These are phyloP conservation scores for Pulveroboletus sp. DNA, from an alignment of 768 basidiomycete species.

Conservation along the genomic window DNA sequence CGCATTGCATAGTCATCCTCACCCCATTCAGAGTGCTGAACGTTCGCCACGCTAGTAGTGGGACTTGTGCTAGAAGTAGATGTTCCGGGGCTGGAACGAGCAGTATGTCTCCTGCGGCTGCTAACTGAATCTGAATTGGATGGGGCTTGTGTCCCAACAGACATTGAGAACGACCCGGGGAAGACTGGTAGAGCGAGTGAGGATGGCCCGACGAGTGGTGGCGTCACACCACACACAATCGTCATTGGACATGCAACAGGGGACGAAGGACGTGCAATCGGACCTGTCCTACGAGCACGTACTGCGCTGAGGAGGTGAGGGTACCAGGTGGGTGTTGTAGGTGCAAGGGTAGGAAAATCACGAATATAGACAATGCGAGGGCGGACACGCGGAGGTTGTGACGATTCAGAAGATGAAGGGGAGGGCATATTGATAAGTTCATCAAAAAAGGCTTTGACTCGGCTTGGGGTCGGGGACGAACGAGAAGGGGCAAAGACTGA, in stretches of 20 bases:
- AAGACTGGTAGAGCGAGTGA: constrained; percentile 13
- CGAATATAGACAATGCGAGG: constrained; percentile 83
- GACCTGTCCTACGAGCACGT: constrained; percentile 65
- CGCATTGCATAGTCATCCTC: constrained; percentile 64
- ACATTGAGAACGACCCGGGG: constrained; percentile 9
- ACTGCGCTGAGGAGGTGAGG: constrained; percentile 74
- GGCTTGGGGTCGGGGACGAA: constrained; percentile 45
- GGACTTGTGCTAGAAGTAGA: constrained; percentile 35
- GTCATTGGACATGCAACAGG: constrained; percentile 65
- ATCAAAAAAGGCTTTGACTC: constrained; percentile 70
- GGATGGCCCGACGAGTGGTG: constrained; percentile 56
- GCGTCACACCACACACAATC: constrained; percentile 85
- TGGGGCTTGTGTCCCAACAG: constrained; percentile 11
- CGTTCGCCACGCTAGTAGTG: not conserved
- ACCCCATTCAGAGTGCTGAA: constrained; percentile 45
- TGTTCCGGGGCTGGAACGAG: constrained; percentile 19
- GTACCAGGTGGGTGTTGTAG: constrained; percentile 75
- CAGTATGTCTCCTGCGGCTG: constrained; percentile 12
- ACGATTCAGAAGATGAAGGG: constrained; percentile 23
- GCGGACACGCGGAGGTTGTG: constrained; percentile 26
- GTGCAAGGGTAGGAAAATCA: constrained; percentile 71
- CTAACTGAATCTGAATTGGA: not conserved
- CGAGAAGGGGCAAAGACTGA: constrained; percentile 36
- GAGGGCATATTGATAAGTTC: constrained; percentile 63
- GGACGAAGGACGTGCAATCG: constrained; percentile 54